Percentiles rank a stretch among this genome's conserved stretches.
phyloP scores from a whole-genome alignment of 2,329 filamentous ascomycete genomes.

The Aspergillus ustus region DNA sequence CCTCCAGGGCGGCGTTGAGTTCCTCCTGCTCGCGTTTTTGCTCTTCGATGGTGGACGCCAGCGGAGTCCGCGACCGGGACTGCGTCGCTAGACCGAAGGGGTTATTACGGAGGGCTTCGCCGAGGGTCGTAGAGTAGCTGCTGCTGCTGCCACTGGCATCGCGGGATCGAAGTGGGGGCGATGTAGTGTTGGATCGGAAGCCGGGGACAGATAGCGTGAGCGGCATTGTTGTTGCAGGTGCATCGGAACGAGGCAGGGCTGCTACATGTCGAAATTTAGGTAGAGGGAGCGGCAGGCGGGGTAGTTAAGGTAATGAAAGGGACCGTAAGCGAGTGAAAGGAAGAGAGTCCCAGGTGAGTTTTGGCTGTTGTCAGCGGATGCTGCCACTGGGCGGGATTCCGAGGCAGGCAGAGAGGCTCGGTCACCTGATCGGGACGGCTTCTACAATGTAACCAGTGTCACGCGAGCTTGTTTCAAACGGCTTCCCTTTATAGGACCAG shows the following conservation, averaged over 20 bases:
- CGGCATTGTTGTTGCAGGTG: constrained; percentile 38
- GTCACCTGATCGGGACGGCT: constrained; percentile 9
- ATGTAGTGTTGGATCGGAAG: constrained; percentile 36
- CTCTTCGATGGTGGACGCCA: constrained; percentile 31
- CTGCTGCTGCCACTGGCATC: constrained; percentile 18
- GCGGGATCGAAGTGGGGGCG: constrained; percentile 32
- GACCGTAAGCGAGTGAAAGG: background rate
- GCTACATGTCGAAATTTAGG: constrained; percentile 38
- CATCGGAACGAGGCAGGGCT: constrained; percentile 13
- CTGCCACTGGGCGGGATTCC: constrained; percentile 7
- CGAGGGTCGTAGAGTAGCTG: constrained; percentile 42
- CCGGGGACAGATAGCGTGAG: constrained; percentile 43
- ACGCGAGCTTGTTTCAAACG: background rate
- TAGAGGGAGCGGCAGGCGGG: background rate
- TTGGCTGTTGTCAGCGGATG: background rate
- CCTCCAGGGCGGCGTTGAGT: constrained; percentile 47
- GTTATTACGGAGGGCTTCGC: constrained; percentile 51
- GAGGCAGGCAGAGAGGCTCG: background rate
- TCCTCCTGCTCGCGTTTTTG: constrained; percentile 42
- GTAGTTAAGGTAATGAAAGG: background rate
- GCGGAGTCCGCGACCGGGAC: constrained; percentile 29
- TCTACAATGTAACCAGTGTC: background rate
- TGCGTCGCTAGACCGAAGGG: constrained; percentile 44
- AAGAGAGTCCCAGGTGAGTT: background rate
- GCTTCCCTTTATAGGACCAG: too few relatives aligned